phyloP scores from a whole-genome alignment of 148 eudicot genomes.

The Diospyros kaki region DNA sequence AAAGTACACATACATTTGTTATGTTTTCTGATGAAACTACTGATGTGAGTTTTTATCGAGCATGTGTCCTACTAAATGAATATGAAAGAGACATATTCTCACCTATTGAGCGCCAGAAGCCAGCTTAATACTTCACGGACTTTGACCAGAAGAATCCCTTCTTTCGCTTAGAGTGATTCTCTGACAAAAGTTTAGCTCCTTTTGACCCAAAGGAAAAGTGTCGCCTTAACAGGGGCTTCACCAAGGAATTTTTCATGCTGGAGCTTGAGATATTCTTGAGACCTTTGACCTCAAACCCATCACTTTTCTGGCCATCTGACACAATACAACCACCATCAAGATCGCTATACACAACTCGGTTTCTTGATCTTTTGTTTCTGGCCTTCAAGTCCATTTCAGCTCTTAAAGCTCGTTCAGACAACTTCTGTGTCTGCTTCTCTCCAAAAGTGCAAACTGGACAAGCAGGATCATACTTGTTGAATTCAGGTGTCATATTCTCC shows the following conservation, averaged over 20 bases:
- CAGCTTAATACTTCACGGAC: constrained; percentile 54
- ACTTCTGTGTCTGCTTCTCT: constrained; percentile 54
- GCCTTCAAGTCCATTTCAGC: constrained; percentile 54
- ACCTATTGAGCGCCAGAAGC: not conserved
- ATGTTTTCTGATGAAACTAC: too few relatives aligned
- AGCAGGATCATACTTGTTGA: constrained; percentile 70
- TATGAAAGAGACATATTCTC: too few relatives aligned
- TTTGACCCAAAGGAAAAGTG: constrained; percentile 77
- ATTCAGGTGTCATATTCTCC: constrained; percentile 68
- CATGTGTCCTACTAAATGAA: too few relatives aligned
- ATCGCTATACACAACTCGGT: constrained; percentile 42
- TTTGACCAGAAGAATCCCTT: constrained; percentile 77
- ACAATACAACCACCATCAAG: constrained; percentile 22
- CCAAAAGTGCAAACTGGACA: constrained; percentile 88
- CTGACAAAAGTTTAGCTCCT: constrained; percentile 34
- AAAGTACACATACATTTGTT: too few relatives aligned
- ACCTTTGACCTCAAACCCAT: constrained; percentile 31
- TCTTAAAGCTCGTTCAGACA: constrained; percentile 54
- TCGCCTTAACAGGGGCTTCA: constrained; percentile 64
- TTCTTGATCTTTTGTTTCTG: constrained; percentile 52
- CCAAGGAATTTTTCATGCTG: constrained; percentile 51
- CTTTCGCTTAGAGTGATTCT: constrained; percentile 32
- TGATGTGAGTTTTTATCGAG: too few relatives aligned
- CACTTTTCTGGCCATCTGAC: constrained; percentile 34
- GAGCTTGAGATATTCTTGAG: constrained; percentile 51